Conservation (phyloP, 2,329 filamentous ascomycete genomes). For the Colletotrichum chlorophyti region DNA sequence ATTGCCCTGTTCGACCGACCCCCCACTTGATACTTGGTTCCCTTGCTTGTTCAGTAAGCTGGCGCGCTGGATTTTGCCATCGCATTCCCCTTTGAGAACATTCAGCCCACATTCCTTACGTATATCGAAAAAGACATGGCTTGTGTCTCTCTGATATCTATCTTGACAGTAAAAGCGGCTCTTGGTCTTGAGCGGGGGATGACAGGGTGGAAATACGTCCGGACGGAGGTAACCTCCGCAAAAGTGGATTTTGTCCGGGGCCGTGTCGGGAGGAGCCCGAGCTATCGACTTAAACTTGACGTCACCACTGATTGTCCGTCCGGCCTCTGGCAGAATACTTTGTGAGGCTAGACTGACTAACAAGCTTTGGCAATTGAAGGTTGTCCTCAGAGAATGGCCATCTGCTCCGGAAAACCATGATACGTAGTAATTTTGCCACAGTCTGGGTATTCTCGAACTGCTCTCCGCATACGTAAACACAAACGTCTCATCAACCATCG, state of each 20-base stretch:
- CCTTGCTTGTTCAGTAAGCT: background rate
- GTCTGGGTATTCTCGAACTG: too few species aligned
- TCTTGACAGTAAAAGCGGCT: background rate
- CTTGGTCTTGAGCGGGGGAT: background rate
- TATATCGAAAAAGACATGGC: background rate
- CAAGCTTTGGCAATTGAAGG: too few species aligned
- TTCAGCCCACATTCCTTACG: too few species aligned
- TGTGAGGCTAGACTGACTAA: too few species aligned
- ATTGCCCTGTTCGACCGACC: background rate
- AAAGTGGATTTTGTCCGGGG: background rate
- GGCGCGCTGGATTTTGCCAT: background rate
- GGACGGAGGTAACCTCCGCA: slow-evolving; percentile 3
- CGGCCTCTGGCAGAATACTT: too few species aligned
- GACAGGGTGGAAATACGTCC: background rate
- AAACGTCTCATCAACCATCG: too few species aligned
- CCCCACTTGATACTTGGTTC: background rate
- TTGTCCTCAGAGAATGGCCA: too few species aligned
- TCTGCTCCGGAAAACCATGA: too few species aligned
- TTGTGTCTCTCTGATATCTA: background rate
- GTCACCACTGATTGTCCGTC: too few species aligned
- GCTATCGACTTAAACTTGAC: background rate
- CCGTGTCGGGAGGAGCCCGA: background rate
- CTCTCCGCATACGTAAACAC: too few species aligned
- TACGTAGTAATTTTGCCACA: too few species aligned
- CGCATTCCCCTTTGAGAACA: too few species aligned